Evolutionary conservation across 1,284 basidiomycete species (phyloP).

Genomic region (Porodaedalea pini): DNA sequence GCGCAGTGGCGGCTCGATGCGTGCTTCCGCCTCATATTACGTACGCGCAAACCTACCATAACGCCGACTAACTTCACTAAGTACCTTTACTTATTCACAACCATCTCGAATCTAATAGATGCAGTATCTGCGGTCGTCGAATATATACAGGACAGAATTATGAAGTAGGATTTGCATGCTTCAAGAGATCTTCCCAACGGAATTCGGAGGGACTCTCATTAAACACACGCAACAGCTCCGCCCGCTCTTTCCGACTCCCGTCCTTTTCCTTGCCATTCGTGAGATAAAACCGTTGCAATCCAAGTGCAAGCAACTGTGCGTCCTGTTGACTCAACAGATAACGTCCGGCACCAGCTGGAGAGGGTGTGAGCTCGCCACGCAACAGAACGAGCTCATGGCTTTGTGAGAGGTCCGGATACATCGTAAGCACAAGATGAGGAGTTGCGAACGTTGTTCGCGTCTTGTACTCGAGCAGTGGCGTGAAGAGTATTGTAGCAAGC

Average conservation of each 20-base stretch:
- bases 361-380: constrained; percentile 87
- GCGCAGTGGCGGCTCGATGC: not conserved
- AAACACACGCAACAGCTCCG: constrained; percentile 57
- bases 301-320: constrained; percentile 76
- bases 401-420: constrained; percentile 85
- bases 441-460: constrained; percentile 83
- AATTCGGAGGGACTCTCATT: constrained; percentile 72
- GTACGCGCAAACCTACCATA: not conserved
- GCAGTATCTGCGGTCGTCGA: too few relatives aligned
- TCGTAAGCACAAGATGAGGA: constrained; percentile 86
- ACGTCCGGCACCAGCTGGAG: constrained; percentile 39
- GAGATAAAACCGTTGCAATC: constrained; percentile 81
- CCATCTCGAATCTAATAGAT: too few relatives aligned
- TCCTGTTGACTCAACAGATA: constrained; percentile 75
- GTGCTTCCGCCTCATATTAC: not conserved
- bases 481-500: constrained; percentile 80
- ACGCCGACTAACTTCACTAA: not conserved
- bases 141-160: not conserved
- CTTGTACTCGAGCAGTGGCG: constrained; percentile 94
- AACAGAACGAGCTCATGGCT: constrained; percentile 85
- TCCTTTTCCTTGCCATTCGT: constrained; percentile 30
- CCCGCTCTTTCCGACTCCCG: constrained; percentile 34
- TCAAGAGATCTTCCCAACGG: constrained; percentile 68
- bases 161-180: constrained; percentile 36
- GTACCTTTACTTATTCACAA: too few relatives aligned